A percentile compares a stretch with the other conserved stretches of the same genome.
These are phyloP conservation scores for Phanerochaete carnosa DNA, from an alignment of 768 basidiomycete genomes.

Conservation along the genomic window DNA sequence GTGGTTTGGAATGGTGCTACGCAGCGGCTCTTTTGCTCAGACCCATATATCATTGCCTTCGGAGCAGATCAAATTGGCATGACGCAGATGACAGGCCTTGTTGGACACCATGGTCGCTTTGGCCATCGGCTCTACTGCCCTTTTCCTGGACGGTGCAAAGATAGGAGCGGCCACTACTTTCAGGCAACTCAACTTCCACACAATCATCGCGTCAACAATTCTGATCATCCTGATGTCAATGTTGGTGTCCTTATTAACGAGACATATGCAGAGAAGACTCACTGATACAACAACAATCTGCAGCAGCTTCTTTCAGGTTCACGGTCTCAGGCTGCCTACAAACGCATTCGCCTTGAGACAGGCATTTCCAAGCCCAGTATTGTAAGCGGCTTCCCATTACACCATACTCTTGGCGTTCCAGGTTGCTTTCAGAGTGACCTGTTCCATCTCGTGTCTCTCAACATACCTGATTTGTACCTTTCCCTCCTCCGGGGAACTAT, in stretches of 20 bases:
- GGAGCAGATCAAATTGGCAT: conserved; percentile 1
- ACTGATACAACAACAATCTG: background rate
- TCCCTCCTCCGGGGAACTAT: conserved; percentile 30
- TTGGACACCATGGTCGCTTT: conserved; percentile 30
- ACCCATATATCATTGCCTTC: background rate
- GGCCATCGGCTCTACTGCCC: conserved; percentile 35
- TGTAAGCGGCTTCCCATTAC: conserved; percentile 25
- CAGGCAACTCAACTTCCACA: conserved; percentile 26
- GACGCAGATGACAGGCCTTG: conserved; percentile 28
- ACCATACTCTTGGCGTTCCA: conserved; percentile 24
- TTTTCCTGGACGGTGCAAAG: conserved; percentile 25
- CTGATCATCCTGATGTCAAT: conserved; percentile 29
- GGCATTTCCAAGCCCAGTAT: conserved; percentile 36
- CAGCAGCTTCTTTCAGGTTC: background rate
- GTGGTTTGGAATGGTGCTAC: background rate
- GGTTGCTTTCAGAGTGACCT: conserved; percentile 31
- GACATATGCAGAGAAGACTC: background rate
- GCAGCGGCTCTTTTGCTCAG: background rate
- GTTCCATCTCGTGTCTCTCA: conserved; percentile 38
- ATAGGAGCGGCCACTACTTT: conserved; percentile 28
- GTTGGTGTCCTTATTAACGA: background rate
- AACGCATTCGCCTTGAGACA: conserved; percentile 22
- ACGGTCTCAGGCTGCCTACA: conserved; percentile 19
- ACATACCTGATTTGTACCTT: conserved; percentile 33
- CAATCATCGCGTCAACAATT: conserved; percentile 21